Evolutionary conservation across 495 filamentous ascomycete genomes (phyloP), one percentile per base, ranked within the genome.

Genomic region (Achaetomiella virescens): DNA sequence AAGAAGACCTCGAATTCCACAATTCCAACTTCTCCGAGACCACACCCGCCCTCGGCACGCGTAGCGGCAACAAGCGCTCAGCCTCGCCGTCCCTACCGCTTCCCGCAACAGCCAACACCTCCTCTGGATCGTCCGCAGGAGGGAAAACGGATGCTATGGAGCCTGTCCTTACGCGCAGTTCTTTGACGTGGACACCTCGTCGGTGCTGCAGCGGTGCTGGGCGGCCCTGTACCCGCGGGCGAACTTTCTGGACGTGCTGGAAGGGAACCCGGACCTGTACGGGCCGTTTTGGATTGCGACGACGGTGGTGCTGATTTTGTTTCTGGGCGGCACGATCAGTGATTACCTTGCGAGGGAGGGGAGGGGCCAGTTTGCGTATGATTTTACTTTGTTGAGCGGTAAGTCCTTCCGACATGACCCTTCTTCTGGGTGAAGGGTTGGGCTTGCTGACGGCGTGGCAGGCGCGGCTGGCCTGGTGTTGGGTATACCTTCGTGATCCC

Each of bases 1-100:
- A 97, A 78, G 91, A 96, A 68, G 95, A 97, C 75, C 90, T 97
- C 60, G 95, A 97, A 81, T 98, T 98, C 76, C 93, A 98, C 79
- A 84, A 87, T 62, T 96, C 90, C 41, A 81, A 71, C 67, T 80
- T 78, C 70, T 69, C 64, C 59, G 70, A 72, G 76, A 83, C 70
- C 69, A 69, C 78, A 58, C 75, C 79, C 52, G 79, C 76, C 61
- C 72, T 68, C 47, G 72, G 75, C 62, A 79, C 82, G 56, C 75
- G 80, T 60, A 74, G 45, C 17, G 49, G 29, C 44, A 42, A 48
- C 55, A 54, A 43, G 21, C 17, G 36, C 11, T 42, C 40, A 20
- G 3, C 75, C 40, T 77, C 81, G 55, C 72, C 76, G 17, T 74
- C 82, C 17, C 78, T 82, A 3, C 87, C 88, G 36, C 79, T 85